Percentiles rank a stretch among this genome's conserved stretches.
Evolutionary conservation across 73 alveolate genomes (phyloP).

Genomic region (Stentor roeselii): DNA sequence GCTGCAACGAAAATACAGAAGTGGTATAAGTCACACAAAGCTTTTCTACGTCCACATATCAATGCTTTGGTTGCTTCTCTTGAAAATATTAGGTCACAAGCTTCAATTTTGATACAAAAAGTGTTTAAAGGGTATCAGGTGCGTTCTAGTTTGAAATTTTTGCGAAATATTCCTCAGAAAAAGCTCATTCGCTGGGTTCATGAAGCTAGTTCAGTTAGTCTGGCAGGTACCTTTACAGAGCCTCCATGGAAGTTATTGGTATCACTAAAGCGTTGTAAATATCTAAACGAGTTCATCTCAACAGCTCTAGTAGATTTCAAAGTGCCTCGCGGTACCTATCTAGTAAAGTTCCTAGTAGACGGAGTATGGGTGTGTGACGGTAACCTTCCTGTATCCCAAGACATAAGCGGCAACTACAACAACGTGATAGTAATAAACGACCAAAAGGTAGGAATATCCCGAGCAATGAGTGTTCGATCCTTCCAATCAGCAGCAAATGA

Average conservation of each 20-base stretch:
- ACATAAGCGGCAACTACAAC: background rate
- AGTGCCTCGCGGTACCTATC: constrained; percentile 23
- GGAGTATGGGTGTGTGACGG: constrained; percentile 33
- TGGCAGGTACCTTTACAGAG: background rate
- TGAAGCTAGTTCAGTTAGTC: background rate
- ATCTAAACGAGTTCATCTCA: constrained; percentile 10
- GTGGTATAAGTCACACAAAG: background rate
- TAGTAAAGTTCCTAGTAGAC: constrained; percentile 22
- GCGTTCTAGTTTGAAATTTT: background rate
- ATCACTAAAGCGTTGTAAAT: background rate
- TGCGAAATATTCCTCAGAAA: background rate
- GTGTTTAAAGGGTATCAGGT: background rate
- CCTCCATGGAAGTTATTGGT: constrained; percentile 13
- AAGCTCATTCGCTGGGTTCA: background rate
- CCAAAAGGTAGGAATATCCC: background rate
- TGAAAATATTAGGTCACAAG: background rate
- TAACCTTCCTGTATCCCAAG: constrained; percentile 12
- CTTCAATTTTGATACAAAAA: constrained; percentile 7
- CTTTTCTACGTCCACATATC: background rate
- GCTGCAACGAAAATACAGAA: background rate
- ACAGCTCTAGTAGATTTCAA: background rate
- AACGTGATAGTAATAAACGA: constrained; percentile 10
- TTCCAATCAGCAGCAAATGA: constrained; percentile 5
- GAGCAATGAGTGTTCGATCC: constrained; percentile 19
- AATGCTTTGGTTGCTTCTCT: background rate